Percentiles rank a stretch among this genome's conserved stretches.
These are phyloP conservation scores for Wickerhamiella kazuoi DNA, from an alignment of 805 yeast genomes.

Conservation along the genomic window DNA sequence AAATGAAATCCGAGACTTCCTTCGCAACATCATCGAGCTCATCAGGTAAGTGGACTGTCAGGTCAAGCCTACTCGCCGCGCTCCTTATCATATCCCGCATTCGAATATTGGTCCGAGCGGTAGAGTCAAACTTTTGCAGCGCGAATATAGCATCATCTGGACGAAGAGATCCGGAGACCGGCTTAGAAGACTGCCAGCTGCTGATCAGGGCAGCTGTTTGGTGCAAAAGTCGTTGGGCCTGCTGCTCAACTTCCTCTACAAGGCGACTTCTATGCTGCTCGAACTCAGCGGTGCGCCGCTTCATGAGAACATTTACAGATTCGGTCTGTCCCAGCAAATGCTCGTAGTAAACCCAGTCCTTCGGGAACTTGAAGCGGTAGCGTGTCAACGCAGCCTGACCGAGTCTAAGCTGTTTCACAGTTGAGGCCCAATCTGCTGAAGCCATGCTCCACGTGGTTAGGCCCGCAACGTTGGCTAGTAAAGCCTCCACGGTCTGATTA, in stretches of 20 bases:
- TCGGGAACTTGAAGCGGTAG: conserved; percentile 31
- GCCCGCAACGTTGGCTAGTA: not conserved
- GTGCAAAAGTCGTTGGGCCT: conserved; percentile 23
- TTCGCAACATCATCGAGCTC: conserved; percentile 21
- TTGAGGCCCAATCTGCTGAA: not conserved
- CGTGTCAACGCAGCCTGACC: conserved; percentile 29
- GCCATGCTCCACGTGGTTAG: not conserved
- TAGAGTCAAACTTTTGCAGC: conserved; percentile 17
- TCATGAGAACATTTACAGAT: conserved; percentile 26
- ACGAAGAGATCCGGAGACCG: conserved; percentile 16
- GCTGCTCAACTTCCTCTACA: conserved; percentile 15
- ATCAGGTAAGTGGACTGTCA: conserved; percentile 17
- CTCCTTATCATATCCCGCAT: conserved; percentile 14
- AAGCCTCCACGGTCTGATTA: not conserved
- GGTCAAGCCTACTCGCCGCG: conserved; percentile 23
- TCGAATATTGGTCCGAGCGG: conserved; percentile 5
- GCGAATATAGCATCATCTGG: conserved; percentile 15
- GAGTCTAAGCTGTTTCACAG: conserved; percentile 4
- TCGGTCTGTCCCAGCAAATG: conserved; percentile 38
- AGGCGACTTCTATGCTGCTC: conserved; percentile 8
- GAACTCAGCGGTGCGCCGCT: conserved; percentile 23
- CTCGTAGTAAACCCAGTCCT: conserved; percentile 42
- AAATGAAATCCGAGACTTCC: conserved; percentile 38
- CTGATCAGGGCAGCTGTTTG: conserved; percentile 18
- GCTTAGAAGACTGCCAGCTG: conserved; percentile 30